These are phyloP conservation scores for Schwanniomyces occidentalis DNA, from an alignment of 805 yeast genomes.

Conservation along the genomic window DNA sequence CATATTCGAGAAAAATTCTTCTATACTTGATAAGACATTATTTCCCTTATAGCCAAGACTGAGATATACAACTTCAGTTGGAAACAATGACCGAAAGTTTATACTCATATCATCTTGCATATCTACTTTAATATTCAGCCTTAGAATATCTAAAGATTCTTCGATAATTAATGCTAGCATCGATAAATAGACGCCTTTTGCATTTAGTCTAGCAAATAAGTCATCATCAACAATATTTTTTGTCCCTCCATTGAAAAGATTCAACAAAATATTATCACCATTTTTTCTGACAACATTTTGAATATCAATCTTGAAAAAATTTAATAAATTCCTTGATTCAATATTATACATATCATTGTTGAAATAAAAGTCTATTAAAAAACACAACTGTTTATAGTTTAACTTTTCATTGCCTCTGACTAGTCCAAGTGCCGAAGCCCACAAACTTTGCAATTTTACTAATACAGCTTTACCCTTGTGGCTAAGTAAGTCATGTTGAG, in stretches of 20 bases:
- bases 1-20: slow-evolving; percentile 10
- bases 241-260: slow-evolving; percentile 2
- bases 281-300: slow-evolving; percentile 14
- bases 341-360: slow-evolving; percentile 14
- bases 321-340: slow-evolving; percentile 24
- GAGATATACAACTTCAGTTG: slow-evolving; percentile 17
- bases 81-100: slow-evolving; percentile 23
- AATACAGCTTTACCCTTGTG: no score
- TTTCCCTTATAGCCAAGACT: slow-evolving; percentile 17
- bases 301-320: slow-evolving; percentile 27
- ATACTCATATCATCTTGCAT: slow-evolving; percentile 9
- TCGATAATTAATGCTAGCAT: slow-evolving; percentile 33
- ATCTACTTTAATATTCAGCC: slow-evolving; percentile 8
- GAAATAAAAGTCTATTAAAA: slow-evolving; percentile 32
- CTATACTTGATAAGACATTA: slow-evolving; percentile 12
- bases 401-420: slow-evolving; percentile 19
- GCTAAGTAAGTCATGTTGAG: no score
- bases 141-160: slow-evolving; percentile 26
- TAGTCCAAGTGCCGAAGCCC: slow-evolving; percentile 24
- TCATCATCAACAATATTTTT: slow-evolving; percentile 14
- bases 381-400: slow-evolving; percentile 22
- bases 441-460: slow-evolving; percentile 22
- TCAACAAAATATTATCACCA: slow-evolving; percentile 11
- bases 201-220: slow-evolving; percentile 14
- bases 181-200: slow-evolving; percentile 28